Conservation (phyloP, 2,329 filamentous ascomycete species). For the Neofusicoccum sp. region DNA sequence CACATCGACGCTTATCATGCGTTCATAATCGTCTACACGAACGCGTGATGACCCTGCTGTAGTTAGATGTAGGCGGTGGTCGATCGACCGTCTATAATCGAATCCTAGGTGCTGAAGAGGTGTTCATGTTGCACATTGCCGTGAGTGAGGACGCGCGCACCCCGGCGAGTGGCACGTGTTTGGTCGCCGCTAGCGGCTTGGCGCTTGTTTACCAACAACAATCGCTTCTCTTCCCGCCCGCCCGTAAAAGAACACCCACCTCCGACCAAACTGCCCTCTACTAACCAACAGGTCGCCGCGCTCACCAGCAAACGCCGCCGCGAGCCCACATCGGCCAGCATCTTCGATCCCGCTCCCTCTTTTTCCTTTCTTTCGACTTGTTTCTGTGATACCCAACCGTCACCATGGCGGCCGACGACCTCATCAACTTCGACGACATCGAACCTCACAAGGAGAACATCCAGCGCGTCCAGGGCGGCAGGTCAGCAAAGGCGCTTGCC, state of each 20-base stretch:
- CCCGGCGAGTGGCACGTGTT: background rate
- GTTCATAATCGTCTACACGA: constrained; percentile 8
- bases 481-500: constrained; percentile 86
- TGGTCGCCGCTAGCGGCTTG: background rate
- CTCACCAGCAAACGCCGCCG: background rate
- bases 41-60: constrained; percentile 10
- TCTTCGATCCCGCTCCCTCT: background rate
- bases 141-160: background rate
- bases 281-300: constrained; percentile 1
- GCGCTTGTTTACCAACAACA: constrained; percentile 7
- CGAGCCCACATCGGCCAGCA: background rate
- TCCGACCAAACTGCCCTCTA: background rate
- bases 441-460: constrained; percentile 98
- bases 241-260: background rate
- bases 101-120: background rate
- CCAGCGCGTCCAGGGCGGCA: constrained; percentile 80
- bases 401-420: constrained; percentile 45
- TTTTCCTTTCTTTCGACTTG: background rate
- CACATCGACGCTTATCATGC: constrained; percentile 1
- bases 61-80: background rate
- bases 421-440: constrained; percentile 79
- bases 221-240: background rate
- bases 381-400: constrained; percentile 16
- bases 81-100: background rate
- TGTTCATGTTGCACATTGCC: background rate